Base-by-base conservation (phyloP, 2,329 filamentous ascomycete species). In the Aspergillus japonicus region DNA sequence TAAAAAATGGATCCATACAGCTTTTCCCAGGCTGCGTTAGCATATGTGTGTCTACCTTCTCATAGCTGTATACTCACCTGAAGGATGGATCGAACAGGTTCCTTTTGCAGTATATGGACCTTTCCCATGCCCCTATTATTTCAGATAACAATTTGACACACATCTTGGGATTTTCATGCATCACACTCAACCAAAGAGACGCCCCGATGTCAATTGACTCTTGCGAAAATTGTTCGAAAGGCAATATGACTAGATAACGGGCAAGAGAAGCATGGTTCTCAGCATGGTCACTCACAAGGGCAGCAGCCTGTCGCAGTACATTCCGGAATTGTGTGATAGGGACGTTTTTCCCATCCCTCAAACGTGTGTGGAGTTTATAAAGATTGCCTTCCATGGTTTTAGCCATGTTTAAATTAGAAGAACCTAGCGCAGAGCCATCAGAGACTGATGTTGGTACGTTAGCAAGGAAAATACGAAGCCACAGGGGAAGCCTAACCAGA, bases 201-300 rank as follows among this genome's bases (percentile, higher is more conserved):
- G 97, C 90, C 5, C 95, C 96, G 54, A 98, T 86, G 72, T 96
- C 96, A 73, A 99, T 95, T 2, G 93, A 95, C 70, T 96, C 90
- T 73, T 96, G 96, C 5, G 90, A 96, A 73, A 99, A 98, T 50
- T 96, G 86, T 47, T 87, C 85, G 75, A 99, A 99, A 0, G 95
- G 96, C 62, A 99, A 95, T 66, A 87, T 89, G 63, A 99, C 94
- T 16, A 99, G 83, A 70, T 96, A 89, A 70, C 94, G 90, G 12
- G 92, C 87, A 58, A 97, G 88, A 1, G 89, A 86, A 58, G 89
- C 89, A 71, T 93, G 89, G 62, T 92, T 89, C 49, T 85, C 85
- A 62, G 87, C 85, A 64, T 87, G 89, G 57, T 90, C 87, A 74
- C 93, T 98, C 5, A 99, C 83, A 16, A 98, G 80, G 29, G 92